phyloP scores from a whole-genome alignment of 306 rosid genomes.

The cucumber (Cucumis sativus) region DNA sequence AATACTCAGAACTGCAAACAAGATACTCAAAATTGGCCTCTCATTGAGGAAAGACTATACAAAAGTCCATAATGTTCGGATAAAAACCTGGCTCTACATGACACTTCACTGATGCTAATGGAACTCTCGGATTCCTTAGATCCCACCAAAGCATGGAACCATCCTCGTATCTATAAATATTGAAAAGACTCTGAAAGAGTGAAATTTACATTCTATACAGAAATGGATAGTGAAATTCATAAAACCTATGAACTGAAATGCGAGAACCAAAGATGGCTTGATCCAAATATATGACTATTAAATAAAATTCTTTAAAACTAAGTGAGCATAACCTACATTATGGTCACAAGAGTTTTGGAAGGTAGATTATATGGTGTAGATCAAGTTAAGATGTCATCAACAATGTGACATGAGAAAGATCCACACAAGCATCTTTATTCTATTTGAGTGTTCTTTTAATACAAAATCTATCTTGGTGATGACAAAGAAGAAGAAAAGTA shows the following conservation, averaged over 20 bases:
- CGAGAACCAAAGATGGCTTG: background rate
- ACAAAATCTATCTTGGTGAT: background rate
- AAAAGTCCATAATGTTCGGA: background rate
- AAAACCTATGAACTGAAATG: background rate
- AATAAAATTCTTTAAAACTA: background rate
- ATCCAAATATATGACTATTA: background rate
- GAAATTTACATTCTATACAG: background rate
- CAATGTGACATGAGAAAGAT: background rate
- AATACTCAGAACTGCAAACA: conserved; percentile 60
- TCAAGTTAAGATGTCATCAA: background rate
- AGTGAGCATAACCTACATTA: background rate
- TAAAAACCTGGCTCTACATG: conserved; percentile 80
- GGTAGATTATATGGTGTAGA: background rate
- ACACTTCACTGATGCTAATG: conserved; percentile 58
- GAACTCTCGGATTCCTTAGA: conserved; percentile 52
- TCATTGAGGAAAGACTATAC: background rate
- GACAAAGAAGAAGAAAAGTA: background rate
- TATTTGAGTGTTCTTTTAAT: background rate
- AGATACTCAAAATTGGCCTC: conserved; percentile 5
- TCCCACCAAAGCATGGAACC: conserved; percentile 99
- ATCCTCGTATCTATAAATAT: conserved; percentile 63
- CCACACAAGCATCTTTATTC: background rate
- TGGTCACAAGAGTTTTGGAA: background rate
- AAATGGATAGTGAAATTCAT: background rate
- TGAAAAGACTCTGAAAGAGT: background rate